These are phyloP conservation scores for Neoboletus brunneissimus DNA, from an alignment of 768 basidiomycete genomes.

Conservation along the genomic window DNA sequence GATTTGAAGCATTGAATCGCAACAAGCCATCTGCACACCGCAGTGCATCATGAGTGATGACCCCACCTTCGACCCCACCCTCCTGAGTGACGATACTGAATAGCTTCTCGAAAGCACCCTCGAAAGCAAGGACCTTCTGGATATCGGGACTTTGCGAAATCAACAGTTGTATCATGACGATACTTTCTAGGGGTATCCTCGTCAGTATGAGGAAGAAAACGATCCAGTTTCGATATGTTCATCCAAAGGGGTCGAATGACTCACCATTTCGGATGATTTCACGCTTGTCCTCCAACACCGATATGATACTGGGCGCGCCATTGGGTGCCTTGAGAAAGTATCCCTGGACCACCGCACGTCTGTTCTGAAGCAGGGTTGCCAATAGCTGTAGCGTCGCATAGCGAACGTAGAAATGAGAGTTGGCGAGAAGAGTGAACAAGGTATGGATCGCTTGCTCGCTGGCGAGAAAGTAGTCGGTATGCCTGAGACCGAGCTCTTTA, in stretches of 20 bases:
- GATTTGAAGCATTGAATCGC: conserved; percentile 92
- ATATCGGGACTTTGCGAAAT: conserved; percentile 88
- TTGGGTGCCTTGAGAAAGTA: conserved; percentile 86
- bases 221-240: not conserved
- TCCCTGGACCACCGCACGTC: conserved; percentile 78
- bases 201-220: conserved; percentile 5
- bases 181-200: conserved; percentile 56
- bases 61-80: conserved; percentile 89
- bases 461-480: conserved; percentile 77
- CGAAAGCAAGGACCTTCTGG: conserved; percentile 95
- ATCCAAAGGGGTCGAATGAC: conserved; percentile 18
- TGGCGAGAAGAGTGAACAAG: conserved; percentile 72
- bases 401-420: conserved; percentile 80
- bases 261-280: conserved; percentile 88
- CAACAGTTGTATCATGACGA: conserved; percentile 77
- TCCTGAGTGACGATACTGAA: conserved; percentile 85
- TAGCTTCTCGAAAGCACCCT: conserved; percentile 93
- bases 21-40: conserved; percentile 82
- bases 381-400: conserved; percentile 83
- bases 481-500: conserved; percentile 71
- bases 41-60: conserved; percentile 82
- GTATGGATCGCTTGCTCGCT: conserved; percentile 71
- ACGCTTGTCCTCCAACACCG: conserved; percentile 76
- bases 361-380: conserved; percentile 74
- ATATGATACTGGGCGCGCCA: conserved; percentile 70